Conservation (phyloP, 2,329 filamentous ascomycete genomes). For the Bipolaris victoriae region DNA sequence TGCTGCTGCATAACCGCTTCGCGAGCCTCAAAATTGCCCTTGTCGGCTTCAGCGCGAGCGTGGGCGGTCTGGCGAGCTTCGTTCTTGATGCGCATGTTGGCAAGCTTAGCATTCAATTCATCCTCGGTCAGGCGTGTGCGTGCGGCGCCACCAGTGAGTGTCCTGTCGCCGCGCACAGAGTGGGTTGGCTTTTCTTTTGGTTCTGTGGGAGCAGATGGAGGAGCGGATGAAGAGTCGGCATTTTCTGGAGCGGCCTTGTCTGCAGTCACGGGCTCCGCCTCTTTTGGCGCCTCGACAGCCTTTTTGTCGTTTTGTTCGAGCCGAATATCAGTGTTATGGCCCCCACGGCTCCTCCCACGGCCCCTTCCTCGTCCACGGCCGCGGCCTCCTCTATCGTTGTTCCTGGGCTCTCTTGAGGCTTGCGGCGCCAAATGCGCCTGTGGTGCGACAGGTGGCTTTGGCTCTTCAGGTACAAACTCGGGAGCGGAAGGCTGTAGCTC, state of each 20-base stretch:
- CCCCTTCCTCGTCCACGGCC: constrained; percentile 36
- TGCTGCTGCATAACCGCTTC: constrained; percentile 65
- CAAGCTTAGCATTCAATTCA: constrained; percentile 66
- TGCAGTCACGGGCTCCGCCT: constrained; percentile 28
- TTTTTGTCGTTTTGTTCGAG: constrained; percentile 23
- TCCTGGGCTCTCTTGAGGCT: constrained; percentile 35
- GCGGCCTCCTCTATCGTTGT: constrained; percentile 36
- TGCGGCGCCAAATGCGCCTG: constrained; percentile 32
- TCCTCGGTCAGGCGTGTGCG: constrained; percentile 63
- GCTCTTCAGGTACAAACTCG: constrained; percentile 29
- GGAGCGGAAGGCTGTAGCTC: constrained; percentile 27
- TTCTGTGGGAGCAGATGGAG: constrained; percentile 26
- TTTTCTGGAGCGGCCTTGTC: constrained; percentile 12
- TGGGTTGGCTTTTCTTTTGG: constrained; percentile 33
- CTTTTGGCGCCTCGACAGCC: constrained; percentile 25
- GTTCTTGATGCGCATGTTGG: constrained; percentile 66
- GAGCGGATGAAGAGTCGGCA: constrained; percentile 17
- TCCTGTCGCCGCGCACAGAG: constrained; percentile 44
- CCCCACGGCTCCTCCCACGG: constrained; percentile 31
- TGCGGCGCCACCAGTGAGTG: constrained; percentile 41
- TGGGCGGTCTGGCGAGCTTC: constrained; percentile 65
- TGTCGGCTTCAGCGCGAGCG: constrained; percentile 70
- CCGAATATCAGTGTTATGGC: constrained; percentile 22
- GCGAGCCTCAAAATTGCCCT: constrained; percentile 67
- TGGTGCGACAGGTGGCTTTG: constrained; percentile 24